Conservation (phyloP, 2,329 filamentous ascomycete genomes). For the Fusarium tuaranense region DNA sequence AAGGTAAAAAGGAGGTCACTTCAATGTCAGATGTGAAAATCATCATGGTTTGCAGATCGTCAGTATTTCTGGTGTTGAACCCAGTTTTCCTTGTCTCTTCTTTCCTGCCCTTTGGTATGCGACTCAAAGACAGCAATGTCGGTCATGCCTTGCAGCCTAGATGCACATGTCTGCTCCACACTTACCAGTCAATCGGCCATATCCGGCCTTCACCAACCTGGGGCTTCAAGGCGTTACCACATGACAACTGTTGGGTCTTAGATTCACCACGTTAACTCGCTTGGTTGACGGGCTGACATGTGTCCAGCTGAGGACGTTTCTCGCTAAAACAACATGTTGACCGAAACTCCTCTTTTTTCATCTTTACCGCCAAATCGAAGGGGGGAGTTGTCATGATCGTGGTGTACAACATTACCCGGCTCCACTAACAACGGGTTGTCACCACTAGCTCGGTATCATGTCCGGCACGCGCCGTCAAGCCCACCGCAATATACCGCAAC, state of each 20-base stretch:
- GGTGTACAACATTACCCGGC: background rate
- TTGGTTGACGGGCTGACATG: background rate
- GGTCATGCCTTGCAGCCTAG: background rate
- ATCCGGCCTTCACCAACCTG: background rate
- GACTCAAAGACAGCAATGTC: background rate
- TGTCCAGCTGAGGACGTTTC: background rate
- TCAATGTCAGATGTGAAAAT: background rate
- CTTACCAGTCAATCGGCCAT: background rate
- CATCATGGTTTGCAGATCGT: background rate
- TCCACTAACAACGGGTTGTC: background rate
- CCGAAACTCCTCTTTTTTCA: background rate
- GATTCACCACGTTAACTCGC: background rate
- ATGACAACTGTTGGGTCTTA: background rate
- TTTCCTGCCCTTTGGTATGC: background rate
- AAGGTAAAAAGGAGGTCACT: background rate
- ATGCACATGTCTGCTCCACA: slow-evolving; percentile 1
- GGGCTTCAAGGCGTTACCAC: slow-evolving; percentile 5
- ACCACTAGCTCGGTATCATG: background rate
- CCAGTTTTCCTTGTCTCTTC: background rate
- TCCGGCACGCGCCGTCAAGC: background rate
- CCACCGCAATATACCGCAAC: background rate
- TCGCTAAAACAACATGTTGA: background rate
- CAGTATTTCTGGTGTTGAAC: background rate
- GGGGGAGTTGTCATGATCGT: background rate
- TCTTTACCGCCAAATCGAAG: background rate